phyloP scores from a whole-genome alignment of 2,329 filamentous ascomycete genomes.

The Nemania serpens region DNA sequence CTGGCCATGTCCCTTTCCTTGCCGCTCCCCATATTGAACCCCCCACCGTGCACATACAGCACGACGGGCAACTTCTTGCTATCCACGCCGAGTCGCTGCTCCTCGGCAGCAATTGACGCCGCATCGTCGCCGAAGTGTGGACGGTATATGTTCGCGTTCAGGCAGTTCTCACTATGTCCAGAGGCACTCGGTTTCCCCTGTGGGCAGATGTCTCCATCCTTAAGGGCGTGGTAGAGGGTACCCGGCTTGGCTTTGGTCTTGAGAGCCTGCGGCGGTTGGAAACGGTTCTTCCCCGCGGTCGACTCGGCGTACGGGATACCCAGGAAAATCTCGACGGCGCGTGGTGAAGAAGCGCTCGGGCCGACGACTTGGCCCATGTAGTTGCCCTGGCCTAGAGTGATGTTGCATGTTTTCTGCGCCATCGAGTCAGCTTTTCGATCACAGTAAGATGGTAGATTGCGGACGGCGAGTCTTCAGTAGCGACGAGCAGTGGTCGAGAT shows the following conservation, averaged over 20 bases:
- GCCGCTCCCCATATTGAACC: slow-evolving; percentile 61
- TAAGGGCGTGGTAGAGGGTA: slow-evolving; percentile 40
- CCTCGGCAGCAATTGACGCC: slow-evolving; percentile 24
- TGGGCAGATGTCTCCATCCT: slow-evolving; percentile 46
- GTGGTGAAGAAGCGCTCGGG: slow-evolving; percentile 42
- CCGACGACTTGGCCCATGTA: slow-evolving; percentile 46
- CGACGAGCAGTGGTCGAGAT: not conserved
- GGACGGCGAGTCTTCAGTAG: not conserved
- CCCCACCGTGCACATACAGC: slow-evolving; percentile 68
- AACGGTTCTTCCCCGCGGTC: slow-evolving; percentile 49
- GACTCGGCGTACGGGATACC: slow-evolving; percentile 55
- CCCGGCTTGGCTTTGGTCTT: slow-evolving; percentile 31
- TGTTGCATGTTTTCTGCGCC: slow-evolving; percentile 35
- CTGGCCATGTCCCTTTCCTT: slow-evolving; percentile 63
- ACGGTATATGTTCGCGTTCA: slow-evolving; percentile 58
- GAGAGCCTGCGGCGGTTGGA: slow-evolving; percentile 48
- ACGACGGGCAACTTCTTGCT: slow-evolving; percentile 52
- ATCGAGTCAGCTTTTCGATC: slow-evolving; percentile 28
- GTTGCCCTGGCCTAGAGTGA: slow-evolving; percentile 46
- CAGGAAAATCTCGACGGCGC: slow-evolving; percentile 52
- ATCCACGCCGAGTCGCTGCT: slow-evolving; percentile 34
- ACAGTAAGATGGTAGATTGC: not conserved
- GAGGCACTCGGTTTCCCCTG: slow-evolving; percentile 32
- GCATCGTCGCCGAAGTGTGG: slow-evolving; percentile 41
- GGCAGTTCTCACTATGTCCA: slow-evolving; percentile 55